Base-by-base conservation (phyloP, 192 early-diverging fungal species). In the Chytriomyces hyalinus region DNA sequence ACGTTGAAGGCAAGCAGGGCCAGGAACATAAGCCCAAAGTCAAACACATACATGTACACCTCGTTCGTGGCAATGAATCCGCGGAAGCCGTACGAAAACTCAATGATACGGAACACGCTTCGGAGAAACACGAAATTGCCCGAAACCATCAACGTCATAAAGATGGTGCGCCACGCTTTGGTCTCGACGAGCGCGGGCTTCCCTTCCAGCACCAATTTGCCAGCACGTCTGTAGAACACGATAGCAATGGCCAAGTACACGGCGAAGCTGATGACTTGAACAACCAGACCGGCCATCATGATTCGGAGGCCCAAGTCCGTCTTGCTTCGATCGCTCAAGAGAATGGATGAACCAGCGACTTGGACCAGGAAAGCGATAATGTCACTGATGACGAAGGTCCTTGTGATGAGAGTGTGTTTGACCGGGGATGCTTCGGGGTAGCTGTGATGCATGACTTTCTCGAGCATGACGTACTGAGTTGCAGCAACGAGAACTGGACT, bases 401-500 rank as follows among this genome's bases (percentile, higher is more conserved):
- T 61, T 9, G 78, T 60, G 9, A 79, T 70, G 15, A 70, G 64
- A 26, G 43, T 59, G 13, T 53, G 66, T 6, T 22, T 24, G 50
- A 79, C 20, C 1, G 63, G 43, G 17, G 73, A 79, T 70, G 45
- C 61, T 49, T 62, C 9, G 0, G 77, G 15, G 63, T 72, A 70
- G 36, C 15, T 49, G n/a, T 22, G 57, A 43, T 72, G 76, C 26
- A 47, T 28, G 57, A 60, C 22, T 22, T 60, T 60, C 57, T 60
- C 57, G 17, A 79, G 46, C 26, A 79, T 44, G 11, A 79, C 49
- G 63, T 79, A 79, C 26, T 44, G 22, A 15, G 61, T 47, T 47
- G 78, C 78, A 49, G 78, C 78, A 50, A 79, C 48, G 26, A 79
- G 75, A 3, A 79, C 73, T 62, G 78, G 78, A 11, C 73, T 64